Percentiles rank a stretch among this genome's conserved stretches.
phyloP scores from a whole-genome alignment of 768 basidiomycete genomes.

The Xerocomus brunneocitrinus region DNA sequence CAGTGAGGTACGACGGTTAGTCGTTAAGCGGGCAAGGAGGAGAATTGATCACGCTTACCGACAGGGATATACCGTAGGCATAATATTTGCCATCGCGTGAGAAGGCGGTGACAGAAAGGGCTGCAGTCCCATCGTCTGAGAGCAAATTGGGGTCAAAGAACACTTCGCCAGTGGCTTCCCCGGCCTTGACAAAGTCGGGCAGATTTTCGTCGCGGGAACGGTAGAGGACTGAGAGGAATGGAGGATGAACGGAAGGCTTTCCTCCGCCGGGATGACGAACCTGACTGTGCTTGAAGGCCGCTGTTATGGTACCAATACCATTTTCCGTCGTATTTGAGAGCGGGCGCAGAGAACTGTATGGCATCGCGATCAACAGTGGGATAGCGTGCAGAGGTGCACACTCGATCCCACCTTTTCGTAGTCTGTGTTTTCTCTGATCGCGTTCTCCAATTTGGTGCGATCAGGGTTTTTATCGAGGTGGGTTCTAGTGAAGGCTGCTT shows the following conservation, averaged over 20 bases:
- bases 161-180: conserved; percentile 53
- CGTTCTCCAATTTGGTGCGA: conserved; percentile 51
- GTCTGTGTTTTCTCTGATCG: conserved; percentile 51
- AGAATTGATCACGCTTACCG: conserved; percentile 39
- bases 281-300: conserved; percentile 67
- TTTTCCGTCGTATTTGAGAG: conserved; percentile 55
- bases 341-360: conserved; percentile 58
- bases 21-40: conserved; percentile 1
- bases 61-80: conserved; percentile 72
- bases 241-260: neutral
- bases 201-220: conserved; percentile 51
- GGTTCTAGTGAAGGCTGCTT: conserved; percentile 52
- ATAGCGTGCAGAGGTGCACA: neutral
- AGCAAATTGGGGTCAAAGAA: conserved; percentile 82
- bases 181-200: conserved; percentile 48
- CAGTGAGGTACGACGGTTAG: neutral
- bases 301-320: conserved; percentile 85
- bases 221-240: conserved; percentile 45
- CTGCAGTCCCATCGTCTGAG: conserved; percentile 66
- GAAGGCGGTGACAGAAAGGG: conserved; percentile 55
- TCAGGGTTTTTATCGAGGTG: conserved; percentile 65
- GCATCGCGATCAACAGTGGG: conserved; percentile 1
- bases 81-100: conserved; percentile 65
- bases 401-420: conserved; percentile 40
- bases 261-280: conserved; percentile 15